Evolutionary conservation across 2,329 filamentous ascomycete genomes (phyloP), one percentile per base, ranked within the genome.

Genomic region (Reticulascus tulasneorum): DNA sequence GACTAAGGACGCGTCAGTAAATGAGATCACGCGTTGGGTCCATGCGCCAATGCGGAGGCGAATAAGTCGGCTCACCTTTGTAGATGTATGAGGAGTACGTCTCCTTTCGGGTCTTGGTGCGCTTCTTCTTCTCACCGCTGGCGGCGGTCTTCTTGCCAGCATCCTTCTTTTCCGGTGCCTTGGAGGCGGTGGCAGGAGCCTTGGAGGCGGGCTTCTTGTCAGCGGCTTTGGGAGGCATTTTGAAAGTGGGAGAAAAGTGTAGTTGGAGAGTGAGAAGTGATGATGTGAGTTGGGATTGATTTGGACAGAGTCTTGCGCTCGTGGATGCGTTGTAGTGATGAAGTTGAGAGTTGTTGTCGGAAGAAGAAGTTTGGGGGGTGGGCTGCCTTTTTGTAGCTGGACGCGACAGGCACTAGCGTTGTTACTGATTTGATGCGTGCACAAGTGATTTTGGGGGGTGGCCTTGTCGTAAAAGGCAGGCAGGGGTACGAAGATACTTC

Each of bases 71-170:
- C 26, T 17, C 63, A 96, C 91, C 93, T 79, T 97, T 98, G 86
- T 97, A 98, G 74, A 98, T 98, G 82, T 98, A 98, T 38, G 88
- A 94, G 55, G 86, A 94, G 79, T 98, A 98, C n/a, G 93, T 98
- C 80, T 98, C 93, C 86, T 97, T 97, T 74, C 93, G 84, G 53
- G 90, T 87, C 90, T 98, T 98, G 76, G 89, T 94, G 64, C 93
- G 88, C 90, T 97, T 98, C 87, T 98, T 98, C 89, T 97, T 97
- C 58, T 97, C 93, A 50, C 93, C 93, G 63, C 87, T 82, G 46
- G 90, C 82, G 44, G 91, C 88, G 32, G 93, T 97, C 86, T 97
- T 98, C 87, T 98, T 98, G 77, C 91, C 93, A 50, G 91, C 93
- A 74, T 97, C 91, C 84, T 97, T 96, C 86, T 96, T 96, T 82